These are phyloP conservation scores for Schwanniomyces pseudopolymorphus DNA, from an alignment of 805 yeast genomes.

Conservation along the genomic window DNA sequence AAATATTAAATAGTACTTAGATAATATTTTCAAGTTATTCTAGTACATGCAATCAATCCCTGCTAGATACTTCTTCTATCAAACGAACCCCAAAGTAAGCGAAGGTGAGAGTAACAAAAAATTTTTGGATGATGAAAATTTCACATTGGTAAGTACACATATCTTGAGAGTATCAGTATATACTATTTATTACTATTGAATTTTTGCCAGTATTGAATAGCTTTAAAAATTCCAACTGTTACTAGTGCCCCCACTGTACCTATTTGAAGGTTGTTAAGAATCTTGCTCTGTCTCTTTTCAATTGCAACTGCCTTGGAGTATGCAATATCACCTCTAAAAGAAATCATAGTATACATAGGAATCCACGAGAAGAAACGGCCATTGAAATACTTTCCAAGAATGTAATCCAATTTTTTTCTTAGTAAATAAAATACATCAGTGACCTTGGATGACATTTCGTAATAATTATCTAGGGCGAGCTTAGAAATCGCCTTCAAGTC, in stretches of 20 bases:
- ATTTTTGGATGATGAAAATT: slow-evolving; percentile 3
- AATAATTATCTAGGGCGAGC: slow-evolving; percentile 76
- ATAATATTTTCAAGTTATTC: neutral
- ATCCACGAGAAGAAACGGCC: slow-evolving; percentile 57
- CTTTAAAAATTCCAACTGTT: slow-evolving; percentile 6
- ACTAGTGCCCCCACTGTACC: slow-evolving; percentile 9
- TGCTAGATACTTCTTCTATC: neutral
- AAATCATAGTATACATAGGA: slow-evolving; percentile 89
- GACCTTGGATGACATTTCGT: slow-evolving; percentile 85
- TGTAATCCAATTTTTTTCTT: slow-evolving; percentile 66
- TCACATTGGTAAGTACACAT: slow-evolving; percentile 7
- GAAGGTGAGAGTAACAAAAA: neutral
- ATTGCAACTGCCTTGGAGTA: slow-evolving; percentile 66
- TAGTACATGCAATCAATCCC: slow-evolving; percentile 1
- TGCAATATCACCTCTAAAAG: slow-evolving; percentile 79
- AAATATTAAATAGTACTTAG: neutral
- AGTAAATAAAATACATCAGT: slow-evolving; percentile 57
- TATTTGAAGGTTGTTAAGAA: slow-evolving; percentile 38
- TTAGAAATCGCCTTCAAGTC: slow-evolving; percentile 77
- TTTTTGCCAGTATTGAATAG: slow-evolving; percentile 9
- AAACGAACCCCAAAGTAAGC: neutral
- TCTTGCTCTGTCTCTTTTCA: slow-evolving; percentile 52
- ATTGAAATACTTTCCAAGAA: slow-evolving; percentile 57
- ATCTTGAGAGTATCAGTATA: neutral
- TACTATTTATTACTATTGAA: neutral